Base-by-base conservation (phyloP, 2,329 filamentous ascomycete genomes). In the Botrytis fabae region DNA sequence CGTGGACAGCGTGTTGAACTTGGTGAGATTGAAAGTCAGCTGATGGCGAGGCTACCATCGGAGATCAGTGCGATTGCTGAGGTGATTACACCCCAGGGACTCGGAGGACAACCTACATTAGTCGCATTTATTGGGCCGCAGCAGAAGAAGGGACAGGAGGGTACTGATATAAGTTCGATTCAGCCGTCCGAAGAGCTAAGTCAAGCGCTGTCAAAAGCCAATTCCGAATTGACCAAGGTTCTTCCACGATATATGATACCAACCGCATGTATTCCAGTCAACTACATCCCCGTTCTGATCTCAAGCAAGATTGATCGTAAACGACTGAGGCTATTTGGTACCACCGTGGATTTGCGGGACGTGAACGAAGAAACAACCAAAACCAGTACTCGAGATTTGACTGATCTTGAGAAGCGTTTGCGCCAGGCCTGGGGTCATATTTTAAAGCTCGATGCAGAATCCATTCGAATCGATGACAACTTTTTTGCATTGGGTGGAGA, bases 1-100 rank as follows among this genome's bases (percentile, higher is more conserved):
- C 84, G 86, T 18, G 92, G 92, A 40, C 90, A 88, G 75, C 83
- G 90, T 71, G 86, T 91, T 69, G 92, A 90, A 81, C 83, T 90
- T 69, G 85, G 83, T 18, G 86, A 85, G 78, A 85, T 85, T 70
- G 87, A 84, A 78, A 82, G 82, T 74, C 83, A 82, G 71, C 77
- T 81, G 38, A 83, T 70, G 73, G 81, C 75, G 70, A 80, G 79
- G 18, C 83, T 85, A 46, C 82, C 84, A 14, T 72, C 80, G 0
- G 10, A 82, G 75, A 62, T 75, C 10, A 75, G 76, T 4, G 77
- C 81, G 35, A 78, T 81, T 46, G 81, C 78, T 28, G 78, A 83
- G 51, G 80, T 83, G 51, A 80, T 81, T 20, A 72, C 77, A 8
- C 73, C 81, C 20, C 72, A 79, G 32, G 77, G 73, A 78, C 22